phyloP scores from a whole-genome alignment of 1,284 basidiomycete genomes.

The Erythrobasidium hasegawianum region DNA sequence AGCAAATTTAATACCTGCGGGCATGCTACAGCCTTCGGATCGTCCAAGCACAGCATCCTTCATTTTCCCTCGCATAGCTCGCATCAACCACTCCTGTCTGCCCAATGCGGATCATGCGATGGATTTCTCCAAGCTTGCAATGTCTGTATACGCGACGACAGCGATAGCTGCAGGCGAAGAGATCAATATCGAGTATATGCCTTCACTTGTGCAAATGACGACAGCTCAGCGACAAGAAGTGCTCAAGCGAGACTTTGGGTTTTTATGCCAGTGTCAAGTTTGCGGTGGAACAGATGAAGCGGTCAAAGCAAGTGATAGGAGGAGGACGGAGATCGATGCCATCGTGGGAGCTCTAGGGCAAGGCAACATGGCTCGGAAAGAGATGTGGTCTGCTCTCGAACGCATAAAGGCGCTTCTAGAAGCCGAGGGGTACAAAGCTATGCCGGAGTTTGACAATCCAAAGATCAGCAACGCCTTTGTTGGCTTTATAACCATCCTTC shows the following conservation, averaged over 20 bases:
- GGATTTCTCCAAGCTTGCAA: slow-evolving; percentile 41
- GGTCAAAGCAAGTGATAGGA: slow-evolving; percentile 31
- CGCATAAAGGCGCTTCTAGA: slow-evolving; percentile 37
- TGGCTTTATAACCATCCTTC: slow-evolving; percentile 18
- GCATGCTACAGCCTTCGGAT: slow-evolving; percentile 7
- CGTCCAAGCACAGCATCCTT: slow-evolving; percentile 35
- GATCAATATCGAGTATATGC: slow-evolving; percentile 44
- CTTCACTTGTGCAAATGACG: slow-evolving; percentile 39
- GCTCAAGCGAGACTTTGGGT: slow-evolving; percentile 40
- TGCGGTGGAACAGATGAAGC: slow-evolving; percentile 28
- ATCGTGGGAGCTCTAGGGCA: slow-evolving; percentile 24
- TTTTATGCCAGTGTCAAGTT: slow-evolving; percentile 40
- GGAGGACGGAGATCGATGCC: slow-evolving; percentile 30
- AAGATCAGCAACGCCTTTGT: slow-evolving; percentile 29
- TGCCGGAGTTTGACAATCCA: slow-evolving; percentile 40
- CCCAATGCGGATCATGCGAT: slow-evolving; percentile 36
- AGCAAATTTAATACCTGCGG: not conserved
- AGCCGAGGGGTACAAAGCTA: slow-evolving; percentile 40
- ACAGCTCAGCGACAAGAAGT: slow-evolving; percentile 35
- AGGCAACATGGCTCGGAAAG: slow-evolving; percentile 18
- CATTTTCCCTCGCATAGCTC: slow-evolving; percentile 29
- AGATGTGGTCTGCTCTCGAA: slow-evolving; percentile 33
- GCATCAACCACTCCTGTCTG: slow-evolving; percentile 37
- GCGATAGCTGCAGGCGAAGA: slow-evolving; percentile 35
- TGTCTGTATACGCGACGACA: slow-evolving; percentile 43